Evolutionary conservation across 371 early-diverging fungal genomes (phyloP), one percentile per base, ranked within the genome.

Genomic region (Mortierella sp.): DNA sequence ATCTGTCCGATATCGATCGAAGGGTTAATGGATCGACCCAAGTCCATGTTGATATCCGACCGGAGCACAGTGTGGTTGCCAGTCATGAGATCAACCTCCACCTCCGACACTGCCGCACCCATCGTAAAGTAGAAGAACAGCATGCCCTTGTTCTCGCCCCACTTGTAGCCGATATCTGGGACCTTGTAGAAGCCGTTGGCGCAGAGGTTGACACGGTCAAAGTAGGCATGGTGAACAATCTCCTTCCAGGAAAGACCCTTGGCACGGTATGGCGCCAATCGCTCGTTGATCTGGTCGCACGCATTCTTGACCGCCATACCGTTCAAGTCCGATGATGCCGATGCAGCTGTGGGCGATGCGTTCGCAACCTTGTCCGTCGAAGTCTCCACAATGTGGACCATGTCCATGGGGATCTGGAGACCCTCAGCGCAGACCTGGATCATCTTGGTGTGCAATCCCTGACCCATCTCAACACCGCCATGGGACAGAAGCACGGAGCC

Each of bases 401-500:
- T 70, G 6, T 80, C 73, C 34, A 91, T 74, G 14, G 90, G 87
- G 54, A 92, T 71, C 19, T 80, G 68, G 27, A 93, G 85, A 0
- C 85, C 87, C 69, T 91, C 87, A 16, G 92, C 90, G 16, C 88
- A 87, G 37, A 92, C 80, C 79, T 89, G 89, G 31, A 88, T 81
- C 89, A 91, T 88, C 80, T 92, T 92, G 16, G 92, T 92, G 67
- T 92, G 90, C 54, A 93, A 69, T 10, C 94, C 94, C 74, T 92
- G 92, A 39, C 93, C 94, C 91, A 94, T 94, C 66, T 94, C 94
- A 10, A 91, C 89, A 34, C 94, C 93, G 55, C 92, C 92, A 67
- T 92, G 93, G 9, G 89, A 80, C 2, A 92, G 71, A 19, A 91
- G 84, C 19, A 92, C 90, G 0, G 90, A 89, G 0, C 94, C 93